Evolutionary conservation across 2,329 filamentous ascomycete species (phyloP).

Genomic region (Colletotrichum tropicale): DNA sequence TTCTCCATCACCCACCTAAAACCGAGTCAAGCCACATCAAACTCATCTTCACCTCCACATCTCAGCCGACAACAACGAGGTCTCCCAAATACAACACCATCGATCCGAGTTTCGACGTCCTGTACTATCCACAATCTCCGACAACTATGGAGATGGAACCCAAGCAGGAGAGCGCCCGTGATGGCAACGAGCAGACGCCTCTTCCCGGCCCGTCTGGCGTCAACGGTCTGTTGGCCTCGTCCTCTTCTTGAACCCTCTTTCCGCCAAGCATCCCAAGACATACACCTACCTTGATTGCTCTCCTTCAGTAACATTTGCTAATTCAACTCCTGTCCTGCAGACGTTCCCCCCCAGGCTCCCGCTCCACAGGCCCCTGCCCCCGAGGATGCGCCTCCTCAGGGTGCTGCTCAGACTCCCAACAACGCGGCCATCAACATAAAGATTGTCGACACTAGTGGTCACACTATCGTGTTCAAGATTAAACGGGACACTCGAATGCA

Average conservation of each 20-base stretch:
- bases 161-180: neutral
- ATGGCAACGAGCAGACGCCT: neutral
- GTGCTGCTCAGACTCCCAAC: neutral
- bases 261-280: neutral
- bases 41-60: neutral
- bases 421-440: neutral
- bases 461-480: neutral
- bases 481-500: neutral
- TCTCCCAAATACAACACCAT: neutral
- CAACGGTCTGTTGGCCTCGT: neutral
- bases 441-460: neutral
- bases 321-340: neutral
- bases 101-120: neutral
- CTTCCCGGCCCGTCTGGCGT: neutral
- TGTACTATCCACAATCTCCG: neutral
- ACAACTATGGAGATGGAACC: neutral
- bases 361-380: neutral
- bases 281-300: neutral
- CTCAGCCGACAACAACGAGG: neutral
- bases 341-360: neutral
- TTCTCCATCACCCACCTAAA: neutral
- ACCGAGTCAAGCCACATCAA: neutral
- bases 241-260: neutral
- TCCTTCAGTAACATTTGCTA: neutral
- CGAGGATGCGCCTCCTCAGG: neutral